phyloP scores from a whole-genome alignment of 345 rosid species.

The Eucalyptus melliodora region DNA sequence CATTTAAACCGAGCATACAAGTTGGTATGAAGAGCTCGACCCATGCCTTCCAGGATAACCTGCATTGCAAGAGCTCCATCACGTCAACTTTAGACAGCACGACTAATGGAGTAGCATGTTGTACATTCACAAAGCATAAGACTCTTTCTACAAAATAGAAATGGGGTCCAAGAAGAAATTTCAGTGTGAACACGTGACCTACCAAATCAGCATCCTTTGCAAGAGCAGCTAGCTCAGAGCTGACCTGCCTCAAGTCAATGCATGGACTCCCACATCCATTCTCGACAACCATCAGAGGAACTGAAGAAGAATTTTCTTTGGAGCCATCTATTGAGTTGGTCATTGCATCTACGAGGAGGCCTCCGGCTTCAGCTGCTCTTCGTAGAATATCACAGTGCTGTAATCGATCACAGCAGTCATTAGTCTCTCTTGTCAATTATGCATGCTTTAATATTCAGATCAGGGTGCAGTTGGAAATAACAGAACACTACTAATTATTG shows the following conservation, averaged over 20 bases:
- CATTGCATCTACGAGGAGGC: conserved; percentile 94
- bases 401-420: neutral
- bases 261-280: conserved; percentile 99
- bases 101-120: neutral
- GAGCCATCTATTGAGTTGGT: conserved; percentile 39
- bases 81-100: neutral
- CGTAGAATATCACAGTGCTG: conserved; percentile 96
- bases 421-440: neutral
- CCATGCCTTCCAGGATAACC: conserved; percentile 98
- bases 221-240: conserved; percentile 96
- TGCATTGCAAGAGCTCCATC: conserved; percentile 7
- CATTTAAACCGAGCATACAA: conserved; percentile 74
- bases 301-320: conserved; percentile 55
- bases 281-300: conserved; percentile 95
- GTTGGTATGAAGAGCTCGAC: conserved; percentile 92
- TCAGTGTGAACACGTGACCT: conserved; percentile 1
- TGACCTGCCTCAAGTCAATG: conserved; percentile 95
- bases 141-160: neutral
- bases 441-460: neutral
- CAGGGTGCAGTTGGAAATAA: neutral
- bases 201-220: conserved; percentile 96
- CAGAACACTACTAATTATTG: neutral
- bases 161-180: neutral
- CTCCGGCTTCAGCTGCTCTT: conserved; percentile 94
- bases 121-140: neutral